Evolutionary conservation across 2,329 filamentous ascomycete species (phyloP), one percentile per base, ranked within the genome.

Genomic region (Fusarium transvaalense): DNA sequence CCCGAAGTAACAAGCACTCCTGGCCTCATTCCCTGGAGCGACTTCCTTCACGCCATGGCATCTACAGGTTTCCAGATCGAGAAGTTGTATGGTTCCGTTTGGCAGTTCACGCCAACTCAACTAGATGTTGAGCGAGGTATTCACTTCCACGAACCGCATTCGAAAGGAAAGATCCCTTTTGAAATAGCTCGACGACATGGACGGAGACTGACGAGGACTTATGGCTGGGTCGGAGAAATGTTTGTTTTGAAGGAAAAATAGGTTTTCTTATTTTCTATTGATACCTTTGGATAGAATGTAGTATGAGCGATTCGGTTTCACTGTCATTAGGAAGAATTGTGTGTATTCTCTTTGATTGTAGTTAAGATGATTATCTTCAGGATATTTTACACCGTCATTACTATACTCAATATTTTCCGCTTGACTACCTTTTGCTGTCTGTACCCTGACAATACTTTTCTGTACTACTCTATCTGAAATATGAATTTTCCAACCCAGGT

Each of bases 81-180:
- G 32, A 61, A 61, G 38, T 12, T 61, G 7, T 45, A 53, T 19
- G 58, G 58, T 7, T 60, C 58, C 0, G 55, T 60, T 0, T 61
- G 58, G 58, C 38, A 61, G 2, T 60, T 61, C 12, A 19, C 27
- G 1, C 45, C 55, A 0, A 61, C 45, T 6, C 10, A n/a, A 2
- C 12, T 61, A 2, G 21, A 39, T 9, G 31, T 52, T 29, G 55
- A 59, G 6, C 25, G 55, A 0, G 21, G 55, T 8, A 60, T 53
- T 9, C 38, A 60, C 23, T 52, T 60, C 21, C 58, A 60, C 6
- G 45, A 61, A 5, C 58, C 38, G 0, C 55, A 60, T 17, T 38
- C 55, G 0, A 61, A 17, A 4, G 38, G 27, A 1, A 61, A 61
- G 15, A 61, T 45, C 4, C 15, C 45, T 3, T 61, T 53, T 2